Evolutionary conservation across 805 yeast genomes (phyloP).

Genomic region (Wickerhamia fluorescens): DNA sequence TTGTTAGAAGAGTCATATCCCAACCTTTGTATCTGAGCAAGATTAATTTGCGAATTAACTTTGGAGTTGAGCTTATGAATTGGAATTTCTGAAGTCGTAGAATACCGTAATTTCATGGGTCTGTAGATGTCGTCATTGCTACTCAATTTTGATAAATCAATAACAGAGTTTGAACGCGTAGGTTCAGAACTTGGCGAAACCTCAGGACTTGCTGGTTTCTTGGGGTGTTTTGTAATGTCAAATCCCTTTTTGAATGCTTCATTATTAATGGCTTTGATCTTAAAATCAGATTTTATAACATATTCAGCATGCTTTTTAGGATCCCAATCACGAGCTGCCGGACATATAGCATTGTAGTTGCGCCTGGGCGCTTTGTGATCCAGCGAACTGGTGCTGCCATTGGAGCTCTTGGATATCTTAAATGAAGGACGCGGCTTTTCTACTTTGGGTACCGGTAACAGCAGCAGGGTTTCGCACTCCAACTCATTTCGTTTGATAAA

Average conservation of each 20-base stretch:
- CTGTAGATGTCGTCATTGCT: constrained; percentile 29
- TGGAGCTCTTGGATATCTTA: constrained; percentile 13
- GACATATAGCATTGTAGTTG: constrained; percentile 25
- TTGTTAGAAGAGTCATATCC: constrained; percentile 13
- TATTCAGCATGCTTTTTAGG: constrained; percentile 22
- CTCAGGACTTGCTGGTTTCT: constrained; percentile 32
- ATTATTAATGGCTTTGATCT: constrained; percentile 29
- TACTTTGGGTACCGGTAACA: constrained; percentile 5
- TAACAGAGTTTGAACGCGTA: constrained; percentile 33
- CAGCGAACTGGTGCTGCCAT: constrained; percentile 4
- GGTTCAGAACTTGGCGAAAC: constrained; percentile 38
- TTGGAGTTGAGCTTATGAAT: constrained; percentile 31
- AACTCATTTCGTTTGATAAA: constrained; percentile 32
- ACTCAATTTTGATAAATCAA: constrained; percentile 29
- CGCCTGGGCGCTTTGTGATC: constrained; percentile 6
- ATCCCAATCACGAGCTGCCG: constrained; percentile 35
- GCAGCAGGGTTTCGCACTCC: constrained; percentile 8
- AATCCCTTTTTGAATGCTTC: constrained; percentile 29
- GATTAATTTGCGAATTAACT: constrained; percentile 33
- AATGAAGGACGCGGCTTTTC: constrained; percentile 30
- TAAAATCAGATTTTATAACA: constrained; percentile 26
- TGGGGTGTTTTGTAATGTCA: constrained; percentile 25
- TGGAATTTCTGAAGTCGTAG: constrained; percentile 32
- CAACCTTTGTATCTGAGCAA: constrained; percentile 11
- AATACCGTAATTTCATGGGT: constrained; percentile 34